Evolutionary conservation across 208 protist species (phyloP).

Genomic region (Strigomonas galati): DNA sequence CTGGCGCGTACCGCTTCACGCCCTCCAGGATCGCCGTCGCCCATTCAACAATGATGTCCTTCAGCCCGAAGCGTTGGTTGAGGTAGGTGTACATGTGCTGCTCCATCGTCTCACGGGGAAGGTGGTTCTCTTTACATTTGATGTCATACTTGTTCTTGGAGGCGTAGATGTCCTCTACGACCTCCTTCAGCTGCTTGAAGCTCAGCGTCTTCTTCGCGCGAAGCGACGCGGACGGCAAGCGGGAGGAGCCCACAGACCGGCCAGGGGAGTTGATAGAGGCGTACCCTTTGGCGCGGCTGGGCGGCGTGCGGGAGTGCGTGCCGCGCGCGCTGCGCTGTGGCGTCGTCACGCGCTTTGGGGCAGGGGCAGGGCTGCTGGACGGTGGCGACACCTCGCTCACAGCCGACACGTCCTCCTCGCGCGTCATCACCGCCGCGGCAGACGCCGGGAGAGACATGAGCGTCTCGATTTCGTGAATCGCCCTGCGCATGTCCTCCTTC

Average conservation of each 20-base stretch:
- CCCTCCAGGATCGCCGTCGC: conserved; percentile 69
- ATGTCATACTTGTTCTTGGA: conserved; percentile 87
- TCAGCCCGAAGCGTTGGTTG: conserved; percentile 87
- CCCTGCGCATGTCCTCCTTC: conserved; percentile 56
- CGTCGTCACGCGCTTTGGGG: background rate
- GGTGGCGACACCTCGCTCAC: background rate
- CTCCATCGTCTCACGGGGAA: conserved; percentile 91
- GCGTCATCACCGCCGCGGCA: conserved; percentile 1
- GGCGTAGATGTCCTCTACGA: conserved; percentile 87
- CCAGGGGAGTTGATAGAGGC: background rate
- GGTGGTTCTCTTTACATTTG: conserved; percentile 63
- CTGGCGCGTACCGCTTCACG: conserved; percentile 55
- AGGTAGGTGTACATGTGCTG: conserved; percentile 93
- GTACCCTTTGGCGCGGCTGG: too few species aligned
- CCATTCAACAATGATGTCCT: conserved; percentile 82
- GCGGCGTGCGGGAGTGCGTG: background rate
- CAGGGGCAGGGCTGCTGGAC: background rate
- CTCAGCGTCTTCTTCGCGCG: conserved; percentile 45
- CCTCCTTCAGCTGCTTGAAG: conserved; percentile 72
- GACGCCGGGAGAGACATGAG: conserved; percentile 40
- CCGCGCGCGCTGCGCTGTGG: background rate
- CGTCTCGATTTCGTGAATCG: conserved; percentile 64
- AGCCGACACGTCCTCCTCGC: too few species aligned
- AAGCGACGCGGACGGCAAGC: conserved; percentile 14
- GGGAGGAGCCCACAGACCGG: conserved; percentile 7